Conservation (phyloP, 2,329 filamentous ascomycete species). For the Xylaria sp. region DNA sequence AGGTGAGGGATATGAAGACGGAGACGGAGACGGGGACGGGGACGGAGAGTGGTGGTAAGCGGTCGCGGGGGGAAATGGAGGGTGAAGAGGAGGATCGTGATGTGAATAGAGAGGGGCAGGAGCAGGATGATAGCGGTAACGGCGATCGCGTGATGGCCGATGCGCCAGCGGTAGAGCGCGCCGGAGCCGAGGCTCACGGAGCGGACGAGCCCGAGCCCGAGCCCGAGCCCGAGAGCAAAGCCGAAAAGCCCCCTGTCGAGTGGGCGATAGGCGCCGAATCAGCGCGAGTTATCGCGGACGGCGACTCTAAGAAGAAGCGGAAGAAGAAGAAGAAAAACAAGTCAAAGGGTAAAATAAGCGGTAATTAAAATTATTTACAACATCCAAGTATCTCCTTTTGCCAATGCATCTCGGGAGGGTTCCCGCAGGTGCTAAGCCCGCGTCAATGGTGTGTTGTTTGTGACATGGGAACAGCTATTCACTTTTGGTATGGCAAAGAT, state of each 20-base stretch:
- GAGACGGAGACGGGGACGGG: too few relatives aligned
- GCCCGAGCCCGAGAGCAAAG: conserved; percentile 2
- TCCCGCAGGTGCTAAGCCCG: not conserved
- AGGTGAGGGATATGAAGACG: too few relatives aligned
- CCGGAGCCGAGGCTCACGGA: not conserved
- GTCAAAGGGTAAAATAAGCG: conserved; percentile 11
- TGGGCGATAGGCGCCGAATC: not conserved
- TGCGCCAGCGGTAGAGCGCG: not conserved
- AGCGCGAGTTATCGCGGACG: not conserved
- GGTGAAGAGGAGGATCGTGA: not conserved
- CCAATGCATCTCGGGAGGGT: not conserved
- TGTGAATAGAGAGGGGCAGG: not conserved
- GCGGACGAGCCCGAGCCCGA: not conserved
- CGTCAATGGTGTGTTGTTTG: not conserved
- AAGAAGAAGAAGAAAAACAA: conserved; percentile 36
- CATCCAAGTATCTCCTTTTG: not conserved
- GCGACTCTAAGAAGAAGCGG: conserved; percentile 30
- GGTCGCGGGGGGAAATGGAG: conserved; percentile 12
- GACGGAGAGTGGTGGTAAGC: conserved; percentile 8
- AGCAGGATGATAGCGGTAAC: not conserved
- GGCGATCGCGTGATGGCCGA: not conserved
- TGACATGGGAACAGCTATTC: not conserved
- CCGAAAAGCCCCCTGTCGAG: conserved; percentile 2
- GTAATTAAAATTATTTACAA: conserved; percentile 1
- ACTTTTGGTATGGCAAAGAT: not conserved